Conservation (phyloP, 306 rosid genomes). For the Datisca glomerata region DNA sequence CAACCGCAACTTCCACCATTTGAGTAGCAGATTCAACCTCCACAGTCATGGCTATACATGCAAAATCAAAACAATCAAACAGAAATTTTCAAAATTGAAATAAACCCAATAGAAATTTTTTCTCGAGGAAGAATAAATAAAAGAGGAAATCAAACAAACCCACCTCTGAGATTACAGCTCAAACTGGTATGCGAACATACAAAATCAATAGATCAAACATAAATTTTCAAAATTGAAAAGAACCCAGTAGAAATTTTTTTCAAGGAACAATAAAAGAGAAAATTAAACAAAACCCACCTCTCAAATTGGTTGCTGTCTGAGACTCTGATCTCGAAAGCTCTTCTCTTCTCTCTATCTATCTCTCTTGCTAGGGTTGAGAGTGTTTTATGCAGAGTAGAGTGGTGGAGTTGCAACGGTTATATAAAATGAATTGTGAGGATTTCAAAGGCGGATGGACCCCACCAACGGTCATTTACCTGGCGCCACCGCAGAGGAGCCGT, state of each 20-base stretch:
- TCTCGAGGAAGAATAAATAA: background rate
- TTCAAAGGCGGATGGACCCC: conserved; percentile 8
- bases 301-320: no score
- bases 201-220: no score
- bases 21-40: conserved; percentile 24
- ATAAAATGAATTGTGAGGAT: conserved; percentile 6
- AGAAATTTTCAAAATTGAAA: background rate
- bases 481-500: conserved; percentile 37
- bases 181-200: no score
- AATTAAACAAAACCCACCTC: no score
- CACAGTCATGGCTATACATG: conserved; percentile 19
- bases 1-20: conserved; percentile 18
- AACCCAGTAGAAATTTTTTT: no score
- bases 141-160: background rate
- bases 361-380: background rate
- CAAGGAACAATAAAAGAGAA: no score
- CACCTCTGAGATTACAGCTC: background rate
- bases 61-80: background rate
- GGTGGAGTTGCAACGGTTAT: conserved; percentile 16
- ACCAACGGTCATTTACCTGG: conserved; percentile 33
- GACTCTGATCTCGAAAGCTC: no score
- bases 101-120: background rate
- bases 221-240: no score
- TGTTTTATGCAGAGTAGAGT: background rate
- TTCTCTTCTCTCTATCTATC: no score